phyloP scores from a whole-genome alignment of 148 eudicot species.

The Rhododendron henanense region DNA sequence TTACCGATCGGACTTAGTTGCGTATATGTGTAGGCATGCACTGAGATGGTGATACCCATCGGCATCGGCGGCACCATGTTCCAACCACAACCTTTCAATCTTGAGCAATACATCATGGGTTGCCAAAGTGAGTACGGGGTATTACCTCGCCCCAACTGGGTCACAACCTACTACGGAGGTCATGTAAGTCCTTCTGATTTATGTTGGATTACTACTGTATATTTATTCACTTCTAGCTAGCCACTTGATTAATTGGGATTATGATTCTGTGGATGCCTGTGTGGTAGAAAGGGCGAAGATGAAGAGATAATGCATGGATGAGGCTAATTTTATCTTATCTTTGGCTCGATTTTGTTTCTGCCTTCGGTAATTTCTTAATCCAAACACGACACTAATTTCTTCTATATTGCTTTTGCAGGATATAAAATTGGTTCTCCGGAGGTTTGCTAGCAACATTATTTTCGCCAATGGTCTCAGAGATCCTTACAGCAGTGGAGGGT shows the following conservation, averaged over 20 bases:
- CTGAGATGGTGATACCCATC: slow-evolving; percentile 54
- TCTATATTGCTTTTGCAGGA: slow-evolving; percentile 22
- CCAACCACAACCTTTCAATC: slow-evolving; percentile 20
- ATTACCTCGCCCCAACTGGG: slow-evolving; percentile 23
- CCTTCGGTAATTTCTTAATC: too few species aligned
- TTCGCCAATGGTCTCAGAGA: slow-evolving; percentile 55
- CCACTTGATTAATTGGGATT: too few species aligned
- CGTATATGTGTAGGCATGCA: slow-evolving; percentile 26
- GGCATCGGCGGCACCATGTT: slow-evolving; percentile 35
- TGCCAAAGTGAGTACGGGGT: slow-evolving; percentile 17
- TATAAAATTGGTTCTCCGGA: slow-evolving; percentile 31
- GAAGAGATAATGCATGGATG: too few species aligned
- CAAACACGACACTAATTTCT: background rate
- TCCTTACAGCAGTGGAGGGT: slow-evolving; percentile 54
- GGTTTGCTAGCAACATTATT: slow-evolving; percentile 54
- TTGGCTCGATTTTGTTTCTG: too few species aligned
- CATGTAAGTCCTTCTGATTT: slow-evolving; percentile 12
- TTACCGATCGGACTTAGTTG: background rate
- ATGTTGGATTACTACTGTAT: too few species aligned
- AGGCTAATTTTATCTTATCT: too few species aligned
- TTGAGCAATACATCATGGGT: background rate
- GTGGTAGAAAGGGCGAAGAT: too few species aligned
- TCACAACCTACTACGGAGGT: slow-evolving; percentile 30
- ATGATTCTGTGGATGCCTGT: too few species aligned
- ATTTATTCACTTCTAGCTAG: too few species aligned